These are phyloP conservation scores for Wilhelminamyces savonicus DNA, from an alignment of 805 yeast genomes.

Conservation along the genomic window DNA sequence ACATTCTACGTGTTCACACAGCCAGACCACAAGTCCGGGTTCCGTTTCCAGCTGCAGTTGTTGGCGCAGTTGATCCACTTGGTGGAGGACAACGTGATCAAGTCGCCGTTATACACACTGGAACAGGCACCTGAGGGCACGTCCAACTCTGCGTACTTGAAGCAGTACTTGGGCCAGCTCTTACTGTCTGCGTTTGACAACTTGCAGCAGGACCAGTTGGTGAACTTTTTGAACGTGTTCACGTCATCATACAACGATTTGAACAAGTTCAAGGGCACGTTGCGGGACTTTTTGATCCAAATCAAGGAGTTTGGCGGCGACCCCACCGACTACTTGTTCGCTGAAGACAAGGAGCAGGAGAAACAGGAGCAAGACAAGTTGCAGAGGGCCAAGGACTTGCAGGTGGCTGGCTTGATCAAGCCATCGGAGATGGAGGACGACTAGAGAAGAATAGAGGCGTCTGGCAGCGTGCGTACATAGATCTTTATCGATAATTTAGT, in stretches of 20 bases:
- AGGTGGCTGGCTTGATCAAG: conserved; percentile 88
- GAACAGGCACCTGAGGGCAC: conserved; percentile 85
- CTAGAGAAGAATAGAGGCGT: conserved; percentile 2
- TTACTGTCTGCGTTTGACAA: conserved; percentile 89
- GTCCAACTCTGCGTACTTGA: conserved; percentile 69
- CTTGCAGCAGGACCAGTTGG: conserved; percentile 74
- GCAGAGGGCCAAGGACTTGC: conserved; percentile 76
- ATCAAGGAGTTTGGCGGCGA: conserved; percentile 95
- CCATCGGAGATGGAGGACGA: conserved; percentile 92
- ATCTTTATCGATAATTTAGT: not conserved
- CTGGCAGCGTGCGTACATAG: not conserved
- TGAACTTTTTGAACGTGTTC: conserved; percentile 74
- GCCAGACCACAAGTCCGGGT: conserved; percentile 96
- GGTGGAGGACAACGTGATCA: conserved; percentile 69
- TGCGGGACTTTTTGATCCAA: conserved; percentile 94
- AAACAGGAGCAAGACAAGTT: conserved; percentile 57
- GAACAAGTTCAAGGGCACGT: conserved; percentile 68
- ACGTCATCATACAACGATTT: conserved; percentile 69
- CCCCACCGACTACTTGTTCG: conserved; percentile 88
- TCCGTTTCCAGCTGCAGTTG: conserved; percentile 78
- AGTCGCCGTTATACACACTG: conserved; percentile 71
- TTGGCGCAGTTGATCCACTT: conserved; percentile 78
- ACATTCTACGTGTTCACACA: conserved; percentile 92
- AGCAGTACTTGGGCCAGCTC: conserved; percentile 76
- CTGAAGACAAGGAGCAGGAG: conserved; percentile 85